Evolutionary conservation across 371 early-diverging fungal genomes (phyloP), one percentile per base, ranked within the genome.

Genomic region (Mucor sp.): DNA sequence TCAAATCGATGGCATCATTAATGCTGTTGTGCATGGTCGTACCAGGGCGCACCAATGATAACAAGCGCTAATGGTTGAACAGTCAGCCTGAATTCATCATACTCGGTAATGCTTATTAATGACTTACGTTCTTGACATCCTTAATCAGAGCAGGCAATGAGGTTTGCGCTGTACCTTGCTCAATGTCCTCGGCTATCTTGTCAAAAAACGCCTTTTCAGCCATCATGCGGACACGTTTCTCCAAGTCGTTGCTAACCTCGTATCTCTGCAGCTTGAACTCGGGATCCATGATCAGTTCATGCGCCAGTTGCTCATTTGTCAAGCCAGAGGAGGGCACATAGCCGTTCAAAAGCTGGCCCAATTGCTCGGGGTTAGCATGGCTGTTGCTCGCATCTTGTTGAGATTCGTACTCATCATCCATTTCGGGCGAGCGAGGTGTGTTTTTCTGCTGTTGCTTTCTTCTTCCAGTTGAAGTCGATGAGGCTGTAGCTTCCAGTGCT

Each of bases 221-320:
- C 23, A 87, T 78, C 9, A 66, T 60, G 4, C 75, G 74, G 9
- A 91, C 84, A 30, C 75, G 77, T n/a, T 79, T 81, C 56, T 89
- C 89, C n/a, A 90, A 66, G 2, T 72, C 78, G 21, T 47, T 58
- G 3, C 53, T 53, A 4, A 63, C 59, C 21, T 41, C 39, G 7
- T 62, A 61, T 62, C 77, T 78, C 47, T 76, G 58, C 15, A 93
- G 63, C 39, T 82, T 72, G 70, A 92, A 94, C 21, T 92, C 87
- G 7, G 93, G 94, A 69, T 93, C 86, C 74, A 93, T 66, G 58
- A 91, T 82, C 37, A 94, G 71, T 74, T 94, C 93, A 74, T 94
- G 94, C 0, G 92, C 92, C 55, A 94, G 72, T 71, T 89, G 81
- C 32, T 89, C 89, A 70, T 92, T 93, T 19, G 83, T 79, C 14